A percentile compares a stretch with the other conserved stretches of the same genome.
These are phyloP conservation scores for Tremellales sp. DNA, from an alignment of 1,284 basidiomycete species.

Conservation along the genomic window DNA sequence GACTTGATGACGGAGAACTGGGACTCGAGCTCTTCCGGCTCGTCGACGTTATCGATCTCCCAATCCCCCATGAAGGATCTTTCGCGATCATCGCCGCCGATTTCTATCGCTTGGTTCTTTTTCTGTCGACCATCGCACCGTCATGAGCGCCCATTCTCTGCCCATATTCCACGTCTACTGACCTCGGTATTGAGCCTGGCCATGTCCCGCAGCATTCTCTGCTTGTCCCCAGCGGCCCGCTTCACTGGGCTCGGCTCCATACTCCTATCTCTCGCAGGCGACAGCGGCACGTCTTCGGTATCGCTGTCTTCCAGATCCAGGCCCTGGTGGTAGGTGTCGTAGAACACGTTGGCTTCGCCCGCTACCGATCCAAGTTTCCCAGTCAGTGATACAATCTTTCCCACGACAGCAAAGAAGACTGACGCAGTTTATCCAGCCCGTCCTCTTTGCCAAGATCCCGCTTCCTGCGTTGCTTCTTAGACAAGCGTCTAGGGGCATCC, in stretches of 20 bases:
- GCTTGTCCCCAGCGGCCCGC: neutral
- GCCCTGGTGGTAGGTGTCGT: constrained; percentile 23
- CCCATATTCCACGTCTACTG: constrained; percentile 18
- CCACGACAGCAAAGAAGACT: constrained; percentile 2
- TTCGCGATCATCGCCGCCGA: neutral
- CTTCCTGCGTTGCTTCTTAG: constrained; percentile 26
- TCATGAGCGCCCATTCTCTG: constrained; percentile 19
- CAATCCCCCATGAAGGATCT: constrained; percentile 5
- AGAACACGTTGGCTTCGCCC: constrained; percentile 34
- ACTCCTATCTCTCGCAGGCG: constrained; percentile 7
- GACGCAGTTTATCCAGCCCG: constrained; percentile 30
- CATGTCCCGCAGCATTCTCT: constrained; percentile 4
- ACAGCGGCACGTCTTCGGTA: constrained; percentile 21
- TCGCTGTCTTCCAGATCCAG: constrained; percentile 34
- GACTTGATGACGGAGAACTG: constrained; percentile 13
- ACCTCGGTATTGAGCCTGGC: too few relatives aligned
- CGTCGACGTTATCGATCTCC: constrained; percentile 6
- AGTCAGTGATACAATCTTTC: neutral
- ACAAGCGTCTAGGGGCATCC: constrained; percentile 11
- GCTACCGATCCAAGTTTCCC: constrained; percentile 5
- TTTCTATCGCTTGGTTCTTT: constrained; percentile 14
- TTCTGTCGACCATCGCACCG: constrained; percentile 2
- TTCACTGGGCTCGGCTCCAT: neutral
- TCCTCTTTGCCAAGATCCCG: constrained; percentile 27
- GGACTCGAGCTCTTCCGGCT: too few relatives aligned